Evolutionary conservation across 768 basidiomycete species (phyloP).

Genomic region (Antrodiella citrinella): DNA sequence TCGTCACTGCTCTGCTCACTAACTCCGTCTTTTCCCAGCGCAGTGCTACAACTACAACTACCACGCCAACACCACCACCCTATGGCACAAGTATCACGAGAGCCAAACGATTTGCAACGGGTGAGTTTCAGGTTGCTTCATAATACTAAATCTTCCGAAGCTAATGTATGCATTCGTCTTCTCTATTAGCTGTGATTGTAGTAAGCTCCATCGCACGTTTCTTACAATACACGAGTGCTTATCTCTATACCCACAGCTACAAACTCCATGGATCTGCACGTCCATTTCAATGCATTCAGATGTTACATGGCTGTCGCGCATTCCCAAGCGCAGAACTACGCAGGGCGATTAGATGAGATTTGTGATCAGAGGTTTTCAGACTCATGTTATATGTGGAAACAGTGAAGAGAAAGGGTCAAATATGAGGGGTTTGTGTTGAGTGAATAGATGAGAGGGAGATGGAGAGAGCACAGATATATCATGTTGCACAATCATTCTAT

Average conservation of each 20-base stretch:
- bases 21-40: slow-evolving; percentile 30
- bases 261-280: slow-evolving; percentile 81
- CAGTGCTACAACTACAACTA: slow-evolving; percentile 92
- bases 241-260: slow-evolving; percentile 33
- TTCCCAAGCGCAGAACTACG: slow-evolving; percentile 78
- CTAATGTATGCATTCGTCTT: slow-evolving; percentile 1
- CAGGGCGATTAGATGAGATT: slow-evolving; percentile 46
- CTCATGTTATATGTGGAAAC: no score
- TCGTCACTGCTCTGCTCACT: neutral
- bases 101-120: slow-evolving; percentile 89
- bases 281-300: slow-evolving; percentile 88
- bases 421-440: no score
- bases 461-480: no score
- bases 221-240: neutral
- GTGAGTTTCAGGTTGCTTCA: slow-evolving; percentile 34
- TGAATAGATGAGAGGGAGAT: no score
- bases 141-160: neutral
- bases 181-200: slow-evolving; percentile 60
- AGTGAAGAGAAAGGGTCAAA: no score
- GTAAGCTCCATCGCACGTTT: slow-evolving; percentile 28
- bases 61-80: slow-evolving; percentile 80
- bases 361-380: no score
- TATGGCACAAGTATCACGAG: slow-evolving; percentile 89
- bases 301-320: slow-evolving; percentile 80
- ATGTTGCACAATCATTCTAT: no score